A percentile compares a stretch with the other conserved stretches of the same genome.
Evolutionary conservation across 1,284 basidiomycete genomes (phyloP).

Genomic region (Pascua sp.): DNA sequence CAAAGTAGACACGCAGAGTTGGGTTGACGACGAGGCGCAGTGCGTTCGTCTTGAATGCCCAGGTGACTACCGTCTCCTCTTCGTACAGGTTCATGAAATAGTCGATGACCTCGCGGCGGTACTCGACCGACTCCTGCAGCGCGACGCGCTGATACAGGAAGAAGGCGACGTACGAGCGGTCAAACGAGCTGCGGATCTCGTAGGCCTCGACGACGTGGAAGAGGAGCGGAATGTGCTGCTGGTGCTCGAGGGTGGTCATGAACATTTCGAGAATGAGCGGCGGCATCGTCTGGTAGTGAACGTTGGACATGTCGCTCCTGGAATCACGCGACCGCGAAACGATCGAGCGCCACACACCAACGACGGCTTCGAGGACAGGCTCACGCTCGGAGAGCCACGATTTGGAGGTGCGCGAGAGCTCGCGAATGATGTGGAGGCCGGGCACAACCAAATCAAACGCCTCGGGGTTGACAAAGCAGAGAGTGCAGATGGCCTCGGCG

Average conservation of each 20-base stretch:
- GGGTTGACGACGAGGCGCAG: slow-evolving; percentile 88
- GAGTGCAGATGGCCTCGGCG: slow-evolving; percentile 60
- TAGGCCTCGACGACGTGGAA: slow-evolving; percentile 85
- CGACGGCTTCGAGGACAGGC: slow-evolving; percentile 63
- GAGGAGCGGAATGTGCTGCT: slow-evolving; percentile 78
- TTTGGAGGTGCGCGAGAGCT: slow-evolving; percentile 66
- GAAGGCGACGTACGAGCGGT: slow-evolving; percentile 73
- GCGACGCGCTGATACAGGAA: slow-evolving; percentile 89
- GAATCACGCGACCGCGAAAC: slow-evolving; percentile 37
- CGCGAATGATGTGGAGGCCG: slow-evolving; percentile 70
- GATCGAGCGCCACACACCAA: slow-evolving; percentile 66
- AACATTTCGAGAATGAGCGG: slow-evolving; percentile 71
- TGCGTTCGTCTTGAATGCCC: slow-evolving; percentile 79
- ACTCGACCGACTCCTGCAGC: slow-evolving; percentile 54
- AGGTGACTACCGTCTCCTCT: slow-evolving; percentile 59
- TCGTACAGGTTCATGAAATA: slow-evolving; percentile 84
- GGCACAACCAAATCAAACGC: slow-evolving; percentile 61
- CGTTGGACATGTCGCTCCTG: slow-evolving; percentile 48
- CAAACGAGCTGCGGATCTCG: slow-evolving; percentile 75
- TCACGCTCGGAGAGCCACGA: slow-evolving; percentile 55
- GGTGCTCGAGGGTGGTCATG: slow-evolving; percentile 59
- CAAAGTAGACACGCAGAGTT: slow-evolving; percentile 72
- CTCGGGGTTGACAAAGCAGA: slow-evolving; percentile 58
- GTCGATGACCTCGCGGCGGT: slow-evolving; percentile 76
- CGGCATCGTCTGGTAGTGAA: slow-evolving; percentile 62